Evolutionary conservation across 495 filamentous ascomycete genomes (phyloP).

Genomic region (Penicillium simplicissimum): DNA sequence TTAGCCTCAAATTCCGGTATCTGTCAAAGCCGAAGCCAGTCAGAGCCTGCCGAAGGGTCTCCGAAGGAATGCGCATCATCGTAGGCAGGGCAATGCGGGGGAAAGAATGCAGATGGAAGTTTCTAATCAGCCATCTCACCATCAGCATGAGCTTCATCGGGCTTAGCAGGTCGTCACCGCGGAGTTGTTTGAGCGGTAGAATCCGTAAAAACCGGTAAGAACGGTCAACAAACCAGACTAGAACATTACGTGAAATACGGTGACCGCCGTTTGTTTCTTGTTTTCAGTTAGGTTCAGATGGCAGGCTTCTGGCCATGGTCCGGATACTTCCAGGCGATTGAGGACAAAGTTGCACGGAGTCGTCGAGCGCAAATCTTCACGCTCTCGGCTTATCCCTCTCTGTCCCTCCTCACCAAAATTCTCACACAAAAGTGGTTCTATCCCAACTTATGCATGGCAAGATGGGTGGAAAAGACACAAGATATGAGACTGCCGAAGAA

Average conservation of each 20-base stretch:
- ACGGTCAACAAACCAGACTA: neutral
- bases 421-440: neutral
- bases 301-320: too few relatives aligned
- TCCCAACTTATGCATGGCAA: neutral
- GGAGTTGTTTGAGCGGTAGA: neutral
- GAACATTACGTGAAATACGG: neutral
- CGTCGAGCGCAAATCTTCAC: neutral
- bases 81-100: neutral
- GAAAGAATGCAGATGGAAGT: neutral
- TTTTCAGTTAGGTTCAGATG: too few relatives aligned
- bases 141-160: neutral
- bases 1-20: constrained; percentile 1
- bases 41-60: neutral
- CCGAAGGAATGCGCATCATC: too few relatives aligned
- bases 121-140: neutral
- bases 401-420: neutral
- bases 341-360: neutral
- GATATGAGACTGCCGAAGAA: neutral
- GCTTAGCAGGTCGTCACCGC: neutral
- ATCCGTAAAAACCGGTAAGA: neutral
- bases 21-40: neutral
- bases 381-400: neutral
- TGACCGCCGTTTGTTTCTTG: neutral
- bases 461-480: neutral
- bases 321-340: neutral